phyloP scores from a whole-genome alignment of 1,139 yeast genomes.

The Pichia sp. region DNA sequence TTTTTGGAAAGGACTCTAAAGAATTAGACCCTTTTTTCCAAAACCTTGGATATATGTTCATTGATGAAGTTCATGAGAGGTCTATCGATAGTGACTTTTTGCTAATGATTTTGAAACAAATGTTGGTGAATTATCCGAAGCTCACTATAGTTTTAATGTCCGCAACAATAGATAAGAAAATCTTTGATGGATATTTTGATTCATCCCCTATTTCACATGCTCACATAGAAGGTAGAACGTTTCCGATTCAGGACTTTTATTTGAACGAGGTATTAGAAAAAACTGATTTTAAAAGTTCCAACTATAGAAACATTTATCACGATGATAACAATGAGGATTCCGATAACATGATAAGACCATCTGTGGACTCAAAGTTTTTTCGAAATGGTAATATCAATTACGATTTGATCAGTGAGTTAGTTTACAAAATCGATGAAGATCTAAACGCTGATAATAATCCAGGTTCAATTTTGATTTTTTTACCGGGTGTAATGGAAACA shows the following conservation, averaged over 20 bases:
- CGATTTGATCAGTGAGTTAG: slow-evolving; percentile 55
- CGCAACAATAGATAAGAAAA: slow-evolving; percentile 79
- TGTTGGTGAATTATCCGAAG: slow-evolving; percentile 41
- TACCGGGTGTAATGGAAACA: slow-evolving; percentile 91
- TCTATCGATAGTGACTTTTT: slow-evolving; percentile 87
- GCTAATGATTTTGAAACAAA: slow-evolving; percentile 63
- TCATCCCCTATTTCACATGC: slow-evolving; percentile 40
- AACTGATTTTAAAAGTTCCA: slow-evolving; percentile 44
- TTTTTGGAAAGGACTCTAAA: slow-evolving; percentile 19
- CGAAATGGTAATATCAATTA: slow-evolving; percentile 63
- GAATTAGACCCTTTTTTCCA: slow-evolving; percentile 35
- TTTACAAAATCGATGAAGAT: slow-evolving; percentile 43
- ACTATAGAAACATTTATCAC: slow-evolving; percentile 3
- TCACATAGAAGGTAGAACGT: slow-evolving; percentile 90
- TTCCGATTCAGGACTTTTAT: slow-evolving; percentile 74
- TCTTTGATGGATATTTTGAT: slow-evolving; percentile 58
- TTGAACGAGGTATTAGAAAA: slow-evolving; percentile 56
- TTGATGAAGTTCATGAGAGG: slow-evolving; percentile 95
- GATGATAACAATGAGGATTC: slow-evolving; percentile 6
- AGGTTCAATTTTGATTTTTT: slow-evolving; percentile 77
- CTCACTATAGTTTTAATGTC: slow-evolving; percentile 81
- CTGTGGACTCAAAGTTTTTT: slow-evolving; percentile 58
- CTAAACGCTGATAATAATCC: slow-evolving; percentile 35
- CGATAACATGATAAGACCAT: slow-evolving; percentile 40
- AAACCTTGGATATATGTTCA: slow-evolving; percentile 60